These are phyloP conservation scores for Senecio squalidus DNA, from an alignment of 140 eudicot species.

Conservation along the genomic window DNA sequence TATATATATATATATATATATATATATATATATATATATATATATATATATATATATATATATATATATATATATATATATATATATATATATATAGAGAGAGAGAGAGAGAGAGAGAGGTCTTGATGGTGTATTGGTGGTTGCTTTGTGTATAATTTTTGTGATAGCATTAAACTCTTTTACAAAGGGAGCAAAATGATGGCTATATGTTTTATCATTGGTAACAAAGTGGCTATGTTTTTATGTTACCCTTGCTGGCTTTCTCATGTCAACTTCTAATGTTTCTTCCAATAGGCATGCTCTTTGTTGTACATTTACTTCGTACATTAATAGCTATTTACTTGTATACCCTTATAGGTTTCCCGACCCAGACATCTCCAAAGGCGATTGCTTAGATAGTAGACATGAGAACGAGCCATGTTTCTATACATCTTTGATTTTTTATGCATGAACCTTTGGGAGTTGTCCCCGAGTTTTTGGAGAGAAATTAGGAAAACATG, in stretches of 20 bases:
- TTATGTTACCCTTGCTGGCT: background rate
- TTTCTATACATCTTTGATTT: background rate
- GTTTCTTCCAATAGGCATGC: background rate
- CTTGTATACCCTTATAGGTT: background rate
- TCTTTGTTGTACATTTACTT: background rate
- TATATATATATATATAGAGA: no score
- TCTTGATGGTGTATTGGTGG: constrained; percentile 24
- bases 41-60: no score
- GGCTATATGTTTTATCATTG: background rate
- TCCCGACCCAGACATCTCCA: background rate
- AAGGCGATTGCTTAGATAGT: background rate
- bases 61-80: no score
- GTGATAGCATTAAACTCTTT: constrained; percentile 30
- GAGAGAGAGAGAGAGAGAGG: no score
- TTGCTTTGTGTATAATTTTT: constrained; percentile 41
- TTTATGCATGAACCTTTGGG: no score
- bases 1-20: no score
- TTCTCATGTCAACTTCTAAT: background rate
- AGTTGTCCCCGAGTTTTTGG: no score
- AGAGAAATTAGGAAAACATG: no score
- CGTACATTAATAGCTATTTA: background rate
- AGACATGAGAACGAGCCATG: background rate
- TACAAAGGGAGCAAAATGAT: constrained; percentile 26
- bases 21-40: no score
- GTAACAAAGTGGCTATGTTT: constrained; percentile 9